A percentile compares a stretch with the other conserved stretches of the same genome.
phyloP scores from a whole-genome alignment of 257 asterid genomes.

The Nemophila menziesii region DNA sequence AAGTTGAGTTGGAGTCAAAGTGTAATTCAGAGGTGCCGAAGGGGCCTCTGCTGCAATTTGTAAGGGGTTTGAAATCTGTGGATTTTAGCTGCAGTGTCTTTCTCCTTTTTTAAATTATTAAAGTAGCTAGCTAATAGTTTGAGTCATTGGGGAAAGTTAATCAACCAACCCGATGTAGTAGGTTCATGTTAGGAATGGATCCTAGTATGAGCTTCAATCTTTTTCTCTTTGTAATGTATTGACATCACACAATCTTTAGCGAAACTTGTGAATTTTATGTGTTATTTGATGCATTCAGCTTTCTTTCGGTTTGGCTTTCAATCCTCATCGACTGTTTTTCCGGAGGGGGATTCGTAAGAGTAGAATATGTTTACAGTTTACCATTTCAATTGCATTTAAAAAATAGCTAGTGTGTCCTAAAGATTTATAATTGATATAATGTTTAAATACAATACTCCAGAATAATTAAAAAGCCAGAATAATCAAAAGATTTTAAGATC shows the following conservation, averaged over 20 bases:
- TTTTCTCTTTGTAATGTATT: background rate
- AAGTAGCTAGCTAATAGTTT: background rate
- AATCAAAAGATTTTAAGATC: too few species aligned
- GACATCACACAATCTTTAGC: background rate
- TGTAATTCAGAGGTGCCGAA: background rate
- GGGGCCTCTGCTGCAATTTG: background rate
- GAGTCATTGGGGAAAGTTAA: background rate
- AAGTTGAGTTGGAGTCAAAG: background rate
- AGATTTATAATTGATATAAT: too few species aligned
- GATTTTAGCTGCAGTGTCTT: too few species aligned
- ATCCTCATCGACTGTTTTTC: too few species aligned
- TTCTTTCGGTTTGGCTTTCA: too few species aligned
- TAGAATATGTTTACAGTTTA: too few species aligned
- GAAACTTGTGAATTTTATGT: background rate
- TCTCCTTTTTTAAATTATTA: too few species aligned
- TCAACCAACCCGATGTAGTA: background rate
- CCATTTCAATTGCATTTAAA: too few species aligned
- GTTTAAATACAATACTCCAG: too few species aligned
- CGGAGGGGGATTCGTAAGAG: too few species aligned
- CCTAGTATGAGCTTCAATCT: conserved; percentile 1
- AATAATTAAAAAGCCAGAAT: too few species aligned
- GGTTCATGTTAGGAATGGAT: background rate
- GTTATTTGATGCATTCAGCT: background rate
- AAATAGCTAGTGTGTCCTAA: too few species aligned
- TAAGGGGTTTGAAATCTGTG: background rate